Evolutionary conservation across 208 protist genomes (phyloP).

Genomic region (Leptomonas seymouri): DNA sequence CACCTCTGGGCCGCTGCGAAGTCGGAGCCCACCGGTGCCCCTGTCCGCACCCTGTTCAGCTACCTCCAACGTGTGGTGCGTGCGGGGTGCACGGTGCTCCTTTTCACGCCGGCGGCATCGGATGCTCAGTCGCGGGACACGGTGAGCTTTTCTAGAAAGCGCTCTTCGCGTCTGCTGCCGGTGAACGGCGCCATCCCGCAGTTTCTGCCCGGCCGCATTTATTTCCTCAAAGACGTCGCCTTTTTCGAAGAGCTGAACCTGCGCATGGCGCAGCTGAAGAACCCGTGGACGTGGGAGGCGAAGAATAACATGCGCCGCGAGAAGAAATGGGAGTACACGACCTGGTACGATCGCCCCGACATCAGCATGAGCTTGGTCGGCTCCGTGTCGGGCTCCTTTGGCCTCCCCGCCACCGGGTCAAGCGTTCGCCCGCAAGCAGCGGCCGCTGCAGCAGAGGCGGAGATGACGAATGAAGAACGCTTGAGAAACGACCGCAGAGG

Average conservation of each 20-base stretch:
- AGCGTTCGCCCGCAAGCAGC: background rate
- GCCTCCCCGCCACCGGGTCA: background rate
- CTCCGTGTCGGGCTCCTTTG: constrained; percentile 3
- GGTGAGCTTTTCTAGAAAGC: constrained; percentile 19
- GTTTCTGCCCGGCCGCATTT: constrained; percentile 71
- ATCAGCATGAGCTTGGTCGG: constrained; percentile 27
- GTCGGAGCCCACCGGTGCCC: constrained; percentile 1
- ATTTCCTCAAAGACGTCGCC: constrained; percentile 60
- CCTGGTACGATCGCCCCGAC: constrained; percentile 63
- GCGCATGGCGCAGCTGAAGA: constrained; percentile 56
- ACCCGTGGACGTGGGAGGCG: constrained; percentile 61
- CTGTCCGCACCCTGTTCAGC: constrained; percentile 27
- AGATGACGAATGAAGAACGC: constrained; percentile 20
- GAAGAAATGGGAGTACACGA: constrained; percentile 50
- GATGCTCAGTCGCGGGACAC: constrained; percentile 22
- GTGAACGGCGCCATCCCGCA: constrained; percentile 35
- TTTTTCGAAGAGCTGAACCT: constrained; percentile 52
- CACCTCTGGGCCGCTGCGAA: constrained; percentile 23
- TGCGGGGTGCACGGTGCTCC: constrained; percentile 34
- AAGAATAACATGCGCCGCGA: constrained; percentile 15
- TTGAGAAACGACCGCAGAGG: constrained; percentile 35
- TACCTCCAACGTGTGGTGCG: constrained; percentile 35
- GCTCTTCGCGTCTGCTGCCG: constrained; percentile 33
- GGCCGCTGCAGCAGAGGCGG: background rate
- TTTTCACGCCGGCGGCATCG: constrained; percentile 34